phyloP scores from a whole-genome alignment of 1,284 basidiomycete species.

The Cronartium quercuum region DNA sequence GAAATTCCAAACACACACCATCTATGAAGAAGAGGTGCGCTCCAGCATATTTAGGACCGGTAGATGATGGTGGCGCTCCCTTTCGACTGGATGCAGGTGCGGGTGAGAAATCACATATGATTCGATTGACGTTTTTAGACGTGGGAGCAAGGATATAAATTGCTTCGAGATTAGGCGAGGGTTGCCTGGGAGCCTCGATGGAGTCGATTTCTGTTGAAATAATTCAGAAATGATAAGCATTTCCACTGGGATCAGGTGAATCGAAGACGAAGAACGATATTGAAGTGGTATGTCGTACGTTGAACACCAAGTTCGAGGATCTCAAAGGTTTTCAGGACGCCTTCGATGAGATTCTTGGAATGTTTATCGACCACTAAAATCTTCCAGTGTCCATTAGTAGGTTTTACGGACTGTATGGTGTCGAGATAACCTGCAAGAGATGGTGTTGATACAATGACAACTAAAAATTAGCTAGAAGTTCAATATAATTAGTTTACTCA shows the following conservation, averaged over 20 bases:
- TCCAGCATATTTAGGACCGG: conserved; percentile 66
- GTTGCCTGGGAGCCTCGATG: conserved; percentile 57
- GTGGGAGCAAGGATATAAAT: conserved; percentile 94
- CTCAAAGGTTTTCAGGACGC: conserved; percentile 86
- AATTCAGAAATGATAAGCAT: too few relatives aligned
- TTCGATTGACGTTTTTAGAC: conserved; percentile 80
- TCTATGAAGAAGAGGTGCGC: conserved; percentile 95
- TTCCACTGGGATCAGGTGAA: too few relatives aligned
- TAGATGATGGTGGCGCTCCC: conserved; percentile 25
- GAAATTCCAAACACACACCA: conserved; percentile 55
- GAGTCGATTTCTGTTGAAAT: conserved; percentile 49
- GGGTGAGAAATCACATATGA: conserved; percentile 73
- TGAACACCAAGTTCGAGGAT: conserved; percentile 90
- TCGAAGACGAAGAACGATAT: too few relatives aligned
- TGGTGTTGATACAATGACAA: neutral
- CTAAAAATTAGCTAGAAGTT: neutral
- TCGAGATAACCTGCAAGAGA: conserved; percentile 27
- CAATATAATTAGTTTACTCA: neutral
- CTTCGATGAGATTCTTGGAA: conserved; percentile 58
- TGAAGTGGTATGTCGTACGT: conserved; percentile 42
- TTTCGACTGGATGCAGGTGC: conserved; percentile 2
- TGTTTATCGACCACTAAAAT: conserved; percentile 38
- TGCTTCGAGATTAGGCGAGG: conserved; percentile 75
- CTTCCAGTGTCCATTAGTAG: conserved; percentile 35
- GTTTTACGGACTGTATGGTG: conserved; percentile 36